phyloP scores from a whole-genome alignment of 1,284 basidiomycete species.

The Cryptococcus maquisensis region DNA sequence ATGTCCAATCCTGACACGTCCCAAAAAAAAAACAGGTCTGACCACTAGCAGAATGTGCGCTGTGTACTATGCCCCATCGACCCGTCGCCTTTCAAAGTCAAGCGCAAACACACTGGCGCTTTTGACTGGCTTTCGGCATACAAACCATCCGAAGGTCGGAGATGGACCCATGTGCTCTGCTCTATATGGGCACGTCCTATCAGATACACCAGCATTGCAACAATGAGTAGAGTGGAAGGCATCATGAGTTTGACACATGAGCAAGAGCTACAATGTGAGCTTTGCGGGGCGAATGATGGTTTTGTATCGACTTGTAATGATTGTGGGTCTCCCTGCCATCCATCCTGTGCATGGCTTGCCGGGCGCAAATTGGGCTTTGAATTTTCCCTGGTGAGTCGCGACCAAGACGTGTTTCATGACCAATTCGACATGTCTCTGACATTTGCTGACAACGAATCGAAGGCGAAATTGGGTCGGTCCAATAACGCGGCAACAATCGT shows the following conservation, averaged over 20 bases:
- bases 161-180: conserved; percentile 88
- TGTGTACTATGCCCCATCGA: conserved; percentile 49
- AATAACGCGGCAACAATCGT: conserved; percentile 60
- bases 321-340: conserved; percentile 75
- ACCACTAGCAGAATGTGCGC: conserved; percentile 31
- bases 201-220: conserved; percentile 66
- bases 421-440: neutral
- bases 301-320: conserved; percentile 79
- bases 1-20: neutral
- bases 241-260: conserved; percentile 63
- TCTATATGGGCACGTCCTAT: conserved; percentile 82
- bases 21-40: neutral
- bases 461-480: conserved; percentile 68
- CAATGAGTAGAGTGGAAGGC: conserved; percentile 78
- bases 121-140: conserved; percentile 70
- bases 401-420: neutral
- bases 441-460: neutral
- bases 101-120: conserved; percentile 54
- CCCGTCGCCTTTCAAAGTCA: conserved; percentile 21
- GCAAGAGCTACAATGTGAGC: conserved; percentile 46
- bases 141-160: conserved; percentile 90
- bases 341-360: conserved; percentile 81
- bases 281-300: conserved; percentile 67
- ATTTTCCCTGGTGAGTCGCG: conserved; percentile 64
- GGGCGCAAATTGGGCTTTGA: conserved; percentile 86